Base-by-base conservation (phyloP, 495 filamentous ascomycete species). In the Penicillium simplicissimum region DNA sequence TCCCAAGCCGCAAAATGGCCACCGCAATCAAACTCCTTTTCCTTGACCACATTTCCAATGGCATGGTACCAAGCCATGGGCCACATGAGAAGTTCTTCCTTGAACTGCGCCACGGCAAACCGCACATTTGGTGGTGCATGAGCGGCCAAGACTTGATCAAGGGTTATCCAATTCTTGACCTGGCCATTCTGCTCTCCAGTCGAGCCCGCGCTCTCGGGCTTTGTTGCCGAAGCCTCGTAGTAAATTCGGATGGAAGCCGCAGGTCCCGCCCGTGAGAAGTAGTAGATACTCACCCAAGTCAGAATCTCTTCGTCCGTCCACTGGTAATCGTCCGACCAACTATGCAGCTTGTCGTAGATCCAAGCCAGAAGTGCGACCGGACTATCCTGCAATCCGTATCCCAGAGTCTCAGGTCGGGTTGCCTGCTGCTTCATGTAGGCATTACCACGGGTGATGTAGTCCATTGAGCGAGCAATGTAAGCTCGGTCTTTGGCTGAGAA, bases 251-350 rank as follows among this genome's bases (percentile, higher is more conserved):
- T 63, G 31, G 75, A 75, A 0, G 82, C 83, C 25, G 74, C 76
- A 3, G 82, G 81, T 1, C 82, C 82, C 4, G 79, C 80, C 13
- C 68, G 70, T n/a, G 78, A 79, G 68, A 85, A 83, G 36, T 68
- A 76, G 65, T 85, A 85, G 15, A 84, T 74, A 60, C 71, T 78
- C 19, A 84, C 71, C 84, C 83, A 85, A 0, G 80, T 83, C 40
- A 84, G 57, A 21, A 85, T 76, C 66, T 84, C 82, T 33, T 84
- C 81, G 40, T 82, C 80, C 0, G 80, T 82, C 82, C 82, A 86
- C 1, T 73, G 60, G 58, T 83, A 84, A 21, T 42, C 58, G 48
- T 85, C 82, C 0, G 80, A 76, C 79, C 81, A 84, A 53, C 67
- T 65, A 56, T 82, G 76, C 43, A 85, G 67, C 57, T 84, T 83